These are phyloP conservation scores for Candida frijolesensis DNA, from an alignment of 1,139 yeast species.

Conservation along the genomic window DNA sequence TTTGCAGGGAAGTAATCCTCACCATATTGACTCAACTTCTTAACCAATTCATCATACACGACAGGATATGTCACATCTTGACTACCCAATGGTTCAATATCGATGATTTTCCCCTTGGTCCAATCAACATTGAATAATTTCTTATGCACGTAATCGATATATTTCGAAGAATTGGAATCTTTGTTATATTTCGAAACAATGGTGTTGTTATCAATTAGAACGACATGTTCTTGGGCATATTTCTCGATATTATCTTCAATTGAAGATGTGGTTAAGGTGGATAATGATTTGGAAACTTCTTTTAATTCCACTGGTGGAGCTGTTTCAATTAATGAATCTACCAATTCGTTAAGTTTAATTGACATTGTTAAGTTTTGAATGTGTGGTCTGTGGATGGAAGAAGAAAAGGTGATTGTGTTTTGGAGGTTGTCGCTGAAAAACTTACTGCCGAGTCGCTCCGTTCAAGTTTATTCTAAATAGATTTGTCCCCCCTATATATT, in stretches of 20 bases:
- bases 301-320: constrained; percentile 48
- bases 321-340: constrained; percentile 36
- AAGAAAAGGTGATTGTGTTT: too few species aligned
- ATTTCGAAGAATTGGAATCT: constrained; percentile 35
- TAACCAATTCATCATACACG: constrained; percentile 32
- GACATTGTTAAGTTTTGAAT: constrained; percentile 15
- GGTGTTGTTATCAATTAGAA: constrained; percentile 19
- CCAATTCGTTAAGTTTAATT: constrained; percentile 27
- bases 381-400: neutral
- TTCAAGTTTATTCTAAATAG: neutral
- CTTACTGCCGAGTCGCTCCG: neutral
- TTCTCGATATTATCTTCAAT: constrained; percentile 34
- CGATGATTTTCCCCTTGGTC: constrained; percentile 43
- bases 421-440: too few species aligned
- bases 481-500: neutral
- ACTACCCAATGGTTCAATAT: constrained; percentile 47
- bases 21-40: constrained; percentile 41
- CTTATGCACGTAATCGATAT: constrained; percentile 42
- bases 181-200: constrained; percentile 41
- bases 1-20: constrained; percentile 56
- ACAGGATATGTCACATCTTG: constrained; percentile 29
- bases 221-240: constrained; percentile 31
- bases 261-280: constrained; percentile 17
- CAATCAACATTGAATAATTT: constrained; percentile 67
- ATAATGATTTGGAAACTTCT: constrained; percentile 30